Evolutionary conservation across 2,329 filamentous ascomycete species (phyloP), one percentile per base, ranked within the genome.

Genomic region (Aspergillus pseudonomiae): DNA sequence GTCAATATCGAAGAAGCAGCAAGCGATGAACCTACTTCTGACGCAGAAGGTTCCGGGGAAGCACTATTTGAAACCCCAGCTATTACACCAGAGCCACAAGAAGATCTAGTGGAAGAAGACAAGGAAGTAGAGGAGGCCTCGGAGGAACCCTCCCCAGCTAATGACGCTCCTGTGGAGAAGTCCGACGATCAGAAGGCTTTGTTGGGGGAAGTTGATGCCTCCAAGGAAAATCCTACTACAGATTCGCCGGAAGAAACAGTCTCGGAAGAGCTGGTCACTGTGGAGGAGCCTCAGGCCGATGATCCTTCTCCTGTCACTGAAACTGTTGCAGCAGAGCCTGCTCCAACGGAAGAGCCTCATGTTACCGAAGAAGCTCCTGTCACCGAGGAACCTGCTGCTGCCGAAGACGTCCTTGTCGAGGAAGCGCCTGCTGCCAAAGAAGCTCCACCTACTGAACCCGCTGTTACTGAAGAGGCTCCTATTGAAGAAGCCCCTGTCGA

Each of bases 91-190:
- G 16, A 59, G 4, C 34, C 68, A 43, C 66, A 69, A 24, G 64
- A 67, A 54, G 30, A 60, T 24, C 45, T 70, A n/a, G 54, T 48
- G 26, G 63, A 68, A 57, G 72, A 70, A 32, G 28, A 63, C 14
- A 36, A 16, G 34, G 43, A 57, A 21, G 57, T 21, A 34, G 19
- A 50, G 12, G 45, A 48, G 45, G 50, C 11, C 16, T 19, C 64
- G 21, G 62, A 63, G 57, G 56, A 66, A 39, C 59, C 64, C n/a
- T 34, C 58, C 19, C 58, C 62, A 32, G 57, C 62, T 59, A 43
- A 62, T 60, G 65, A 66, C 53, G 58, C 67, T 26, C 61, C 67
- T 9, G 39, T 26, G 28, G 58, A 55, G n/a, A 60, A 24, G 4
- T 7, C 11, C 21, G 50, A 60, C 1, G 11, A 39, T 26, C 28